Evolutionary conservation across 306 rosid genomes (phyloP), one percentile per base, ranked within the genome.

Genomic region (Castanea crenata): DNA sequence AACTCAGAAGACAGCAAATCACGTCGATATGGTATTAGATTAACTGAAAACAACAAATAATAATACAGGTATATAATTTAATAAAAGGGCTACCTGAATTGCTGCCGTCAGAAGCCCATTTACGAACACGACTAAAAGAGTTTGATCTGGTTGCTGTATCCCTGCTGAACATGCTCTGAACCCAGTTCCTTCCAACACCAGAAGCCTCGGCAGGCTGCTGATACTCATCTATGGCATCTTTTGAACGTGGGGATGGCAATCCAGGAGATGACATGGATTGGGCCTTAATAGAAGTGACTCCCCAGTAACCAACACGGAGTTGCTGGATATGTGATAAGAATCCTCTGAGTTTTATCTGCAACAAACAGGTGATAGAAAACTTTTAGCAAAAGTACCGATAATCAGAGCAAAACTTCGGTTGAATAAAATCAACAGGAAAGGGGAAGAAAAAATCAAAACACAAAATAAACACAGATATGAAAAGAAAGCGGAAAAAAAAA

Each of bases 121-220:
- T 89, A 65, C 96, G 94, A 65, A 92, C 95, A 31, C 92, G 94
- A 78, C 92, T 87, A 76, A 93, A 90, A 83, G 97, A 95, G 83
- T 91, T 86, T 34, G 97, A 59, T 82, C 93, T 89, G 76, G 93
- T 77, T 74, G 97, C 38, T 76, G 92, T 76, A 49, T 90, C 97
- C 85, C 94, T 81, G 90, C 86, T 90, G 90, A 95, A 95, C 99
- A 95, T 91, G 88, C 99, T 95, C 72, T 95, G 99, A 72, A 93
- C 99, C 99, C 98, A 95, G 90, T 87, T 95, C 88, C 99, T 91
- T 82, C 99, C 92, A 81, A 85, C 87, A 62, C 83, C 98, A 74
- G 98, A 85, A 83, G 91, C 98, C 91, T 95, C 98, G 4, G 96
- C 88, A 52, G 94, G 93, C 82, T 89, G 98, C 87, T 90, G 99